Conservation (phyloP, 495 filamentous ascomycete species). For the Neurospora terricola region DNA sequence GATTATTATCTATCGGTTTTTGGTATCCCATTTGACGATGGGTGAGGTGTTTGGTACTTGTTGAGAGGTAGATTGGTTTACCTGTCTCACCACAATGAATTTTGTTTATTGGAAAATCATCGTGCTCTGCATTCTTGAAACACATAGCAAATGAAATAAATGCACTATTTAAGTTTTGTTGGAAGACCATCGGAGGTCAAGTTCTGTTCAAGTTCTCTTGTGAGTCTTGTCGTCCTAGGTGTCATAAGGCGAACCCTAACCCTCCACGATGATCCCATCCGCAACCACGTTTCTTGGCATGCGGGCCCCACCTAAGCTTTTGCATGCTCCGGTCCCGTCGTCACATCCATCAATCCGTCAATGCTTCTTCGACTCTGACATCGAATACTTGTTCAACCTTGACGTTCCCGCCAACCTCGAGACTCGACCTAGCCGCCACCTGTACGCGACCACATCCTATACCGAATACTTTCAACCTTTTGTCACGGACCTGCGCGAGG, state of each 20-base stretch:
- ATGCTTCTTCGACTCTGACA: not conserved
- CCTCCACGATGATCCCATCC: not conserved
- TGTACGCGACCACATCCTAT: not conserved
- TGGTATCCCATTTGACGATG: no score
- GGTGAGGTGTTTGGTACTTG: no score
- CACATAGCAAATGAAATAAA: no score
- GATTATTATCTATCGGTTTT: no score
- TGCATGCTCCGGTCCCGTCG: not conserved
- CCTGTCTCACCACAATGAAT: no score
- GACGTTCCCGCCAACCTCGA: not conserved
- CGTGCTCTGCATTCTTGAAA: no score
- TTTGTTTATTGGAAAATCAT: no score
- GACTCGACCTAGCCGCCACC: not conserved
- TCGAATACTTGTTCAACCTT: not conserved
- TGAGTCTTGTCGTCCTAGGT: not conserved
- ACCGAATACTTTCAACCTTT: not conserved
- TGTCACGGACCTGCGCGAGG: not conserved
- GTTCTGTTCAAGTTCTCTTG: not conserved
- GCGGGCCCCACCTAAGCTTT: not conserved
- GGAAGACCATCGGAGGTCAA: no score
- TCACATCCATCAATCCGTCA: not conserved
- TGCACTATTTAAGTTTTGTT: no score
- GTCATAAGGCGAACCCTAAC: slow-evolving; percentile 4
- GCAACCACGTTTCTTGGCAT: not conserved
- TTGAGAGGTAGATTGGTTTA: no score